These are phyloP conservation scores for Talaromyces islandicus DNA, from an alignment of 2,329 filamentous ascomycete species.

Conservation along the genomic window DNA sequence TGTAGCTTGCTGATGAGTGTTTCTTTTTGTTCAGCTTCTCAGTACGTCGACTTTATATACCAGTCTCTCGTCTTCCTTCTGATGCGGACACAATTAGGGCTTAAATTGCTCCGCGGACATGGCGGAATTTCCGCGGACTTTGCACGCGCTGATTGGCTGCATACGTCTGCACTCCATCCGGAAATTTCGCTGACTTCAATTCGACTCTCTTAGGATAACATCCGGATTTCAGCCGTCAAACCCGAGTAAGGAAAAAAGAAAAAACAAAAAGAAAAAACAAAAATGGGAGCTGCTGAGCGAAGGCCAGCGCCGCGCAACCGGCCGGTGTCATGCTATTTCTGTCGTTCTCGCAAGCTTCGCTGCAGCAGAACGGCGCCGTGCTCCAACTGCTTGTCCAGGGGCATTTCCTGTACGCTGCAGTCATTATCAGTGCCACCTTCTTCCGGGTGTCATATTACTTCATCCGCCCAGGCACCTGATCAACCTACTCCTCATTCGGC, in stretches of 20 bases:
- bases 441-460: background rate
- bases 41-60: background rate
- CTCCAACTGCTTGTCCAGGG: conserved; percentile 37
- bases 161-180: background rate
- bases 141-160: conserved; percentile 1
- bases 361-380: conserved; percentile 48
- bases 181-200: background rate
- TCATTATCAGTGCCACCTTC: background rate
- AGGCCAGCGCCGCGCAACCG: conserved; percentile 12
- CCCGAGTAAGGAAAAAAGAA: background rate
- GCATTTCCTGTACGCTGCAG: conserved; percentile 19
- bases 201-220: background rate
- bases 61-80: background rate
- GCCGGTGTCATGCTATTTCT: conserved; percentile 31
- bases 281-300: conserved; percentile 7
- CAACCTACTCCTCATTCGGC: background rate
- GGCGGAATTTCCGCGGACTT: background rate
- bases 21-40: background rate
- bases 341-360: conserved; percentile 41
- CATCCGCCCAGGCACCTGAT: background rate
- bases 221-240: background rate
- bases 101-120: background rate
- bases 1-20: background rate
- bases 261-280: too few species aligned
- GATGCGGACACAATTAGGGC: background rate